Base-by-base conservation (phyloP, 23 red algal species). In the Rhodosorus marinus region DNA sequence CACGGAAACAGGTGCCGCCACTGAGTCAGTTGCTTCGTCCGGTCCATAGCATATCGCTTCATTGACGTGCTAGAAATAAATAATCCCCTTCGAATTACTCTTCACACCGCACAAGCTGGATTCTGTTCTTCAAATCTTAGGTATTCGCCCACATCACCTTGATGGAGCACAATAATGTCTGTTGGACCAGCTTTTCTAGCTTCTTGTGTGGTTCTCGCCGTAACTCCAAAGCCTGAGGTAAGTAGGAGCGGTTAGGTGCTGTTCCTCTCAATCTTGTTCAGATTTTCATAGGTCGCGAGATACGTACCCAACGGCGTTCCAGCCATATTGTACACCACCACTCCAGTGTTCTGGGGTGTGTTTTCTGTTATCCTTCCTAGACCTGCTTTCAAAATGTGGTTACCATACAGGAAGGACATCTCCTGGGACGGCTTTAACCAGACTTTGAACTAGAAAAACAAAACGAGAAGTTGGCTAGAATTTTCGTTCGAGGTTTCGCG, bases 401-500 rank as follows among this genome's bases (percentile, higher is more conserved):
- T 95, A 6, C 88, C 88, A 45, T 95, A 95, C 26, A 95, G 55
- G 55, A 80, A 95, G 31, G 62, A 72, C 88, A 95, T 95, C 60
- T 95, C 88, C 4, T 70, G 62, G 0, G 72, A 80, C 1, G 71
- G 71, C 49, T 95, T 95, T 51, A 95, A 32, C 88, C 88, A 95
- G 23, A 95, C 88, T 55, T 95, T 95, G 27, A 59, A 58, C 11
- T 45, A 49, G 5, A 65, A 62, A 52, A 75, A 83, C n/a, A n/a
- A n/a, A n/a, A n/a, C n/a, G n/a, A n/a, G n/a, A n/a, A n/a, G 38
- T 5, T 49, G 3, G 26, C 46, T 49, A 14, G 14, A 43, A n/a
- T 43, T 14, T 14, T 14, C 38, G 14, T 14, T 43, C 14, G 38
- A 14, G 14, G n/a, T 14, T 43, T n/a, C 38, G n/a, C 14, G 38